A percentile compares a stretch with the other conserved stretches of the same genome.
Evolutionary conservation across 106 monocot genomes (phyloP).

Genomic region (Hemerocallis citrina): DNA sequence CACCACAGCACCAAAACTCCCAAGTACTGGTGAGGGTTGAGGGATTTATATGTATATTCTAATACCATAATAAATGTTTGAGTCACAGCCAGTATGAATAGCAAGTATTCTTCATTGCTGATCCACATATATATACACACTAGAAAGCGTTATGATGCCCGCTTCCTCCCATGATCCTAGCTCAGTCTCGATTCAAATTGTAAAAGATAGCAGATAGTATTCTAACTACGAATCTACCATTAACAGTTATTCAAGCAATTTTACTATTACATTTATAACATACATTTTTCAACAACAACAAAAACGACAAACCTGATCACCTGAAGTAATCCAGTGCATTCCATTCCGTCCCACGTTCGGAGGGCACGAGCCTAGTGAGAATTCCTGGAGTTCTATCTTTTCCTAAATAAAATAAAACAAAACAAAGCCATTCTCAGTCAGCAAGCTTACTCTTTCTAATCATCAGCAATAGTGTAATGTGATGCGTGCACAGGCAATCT

Average conservation of each 20-base stretch:
- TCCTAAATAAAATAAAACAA: conserved; percentile 46
- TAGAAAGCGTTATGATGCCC: too few relatives aligned
- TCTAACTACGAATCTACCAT: too few relatives aligned
- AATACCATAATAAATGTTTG: too few relatives aligned
- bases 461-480: background rate
- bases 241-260: background rate
- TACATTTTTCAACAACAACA: background rate
- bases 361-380: conserved; percentile 86
- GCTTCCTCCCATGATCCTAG: too few relatives aligned
- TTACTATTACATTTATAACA: background rate
- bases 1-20: too few relatives aligned
- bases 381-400: conserved; percentile 80
- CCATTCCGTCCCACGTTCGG: conserved; percentile 69
- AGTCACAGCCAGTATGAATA: too few relatives aligned
- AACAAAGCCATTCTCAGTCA: background rate
- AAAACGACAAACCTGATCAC: conserved; percentile 74
- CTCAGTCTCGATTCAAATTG: too few relatives aligned
- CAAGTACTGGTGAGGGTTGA: too few relatives aligned
- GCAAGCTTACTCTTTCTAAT: background rate
- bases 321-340: conserved; percentile 73
- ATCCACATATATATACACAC: too few relatives aligned
- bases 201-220: too few relatives aligned
- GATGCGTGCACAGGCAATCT: background rate
- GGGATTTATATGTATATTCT: too few relatives aligned
- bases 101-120: too few relatives aligned